These are phyloP conservation scores for Voacanga thouarsii DNA, from an alignment of 257 asterid species.

Conservation along the genomic window DNA sequence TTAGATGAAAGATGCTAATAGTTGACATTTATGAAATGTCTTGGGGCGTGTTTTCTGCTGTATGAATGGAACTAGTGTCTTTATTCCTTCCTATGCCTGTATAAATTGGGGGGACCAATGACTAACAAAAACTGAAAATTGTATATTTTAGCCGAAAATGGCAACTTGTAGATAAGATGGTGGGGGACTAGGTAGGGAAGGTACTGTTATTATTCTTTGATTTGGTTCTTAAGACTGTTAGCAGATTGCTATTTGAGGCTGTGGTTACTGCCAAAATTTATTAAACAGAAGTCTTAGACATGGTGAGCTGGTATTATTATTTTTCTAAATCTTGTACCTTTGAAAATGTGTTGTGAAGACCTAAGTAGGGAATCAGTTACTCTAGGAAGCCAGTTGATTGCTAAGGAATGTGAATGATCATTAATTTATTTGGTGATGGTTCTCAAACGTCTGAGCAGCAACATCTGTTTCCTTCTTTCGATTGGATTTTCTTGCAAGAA, in stretches of 20 bases:
- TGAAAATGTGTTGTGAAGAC: background rate
- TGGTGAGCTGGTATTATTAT: background rate
- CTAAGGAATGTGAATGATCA: background rate
- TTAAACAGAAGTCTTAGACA: background rate
- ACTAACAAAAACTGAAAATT: background rate
- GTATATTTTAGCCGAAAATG: background rate
- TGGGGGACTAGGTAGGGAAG: background rate
- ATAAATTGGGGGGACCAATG: background rate
- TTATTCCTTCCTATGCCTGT: background rate
- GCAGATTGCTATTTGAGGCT: background rate
- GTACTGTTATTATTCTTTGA: background rate
- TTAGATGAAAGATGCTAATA: background rate
- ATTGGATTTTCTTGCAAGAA: background rate
- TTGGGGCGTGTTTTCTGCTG: too few species aligned
- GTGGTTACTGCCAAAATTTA: background rate
- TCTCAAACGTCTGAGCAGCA: background rate
- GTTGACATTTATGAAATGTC: background rate
- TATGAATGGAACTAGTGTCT: background rate
- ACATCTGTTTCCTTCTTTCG: background rate
- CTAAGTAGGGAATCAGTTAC: background rate
- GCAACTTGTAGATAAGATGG: background rate
- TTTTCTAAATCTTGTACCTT: background rate
- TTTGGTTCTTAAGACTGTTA: background rate
- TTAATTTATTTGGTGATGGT: background rate
- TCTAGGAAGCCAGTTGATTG: background rate